phyloP scores from a whole-genome alignment of 2,329 filamentous ascomycete species.

The Nigrospora sphaerica region DNA sequence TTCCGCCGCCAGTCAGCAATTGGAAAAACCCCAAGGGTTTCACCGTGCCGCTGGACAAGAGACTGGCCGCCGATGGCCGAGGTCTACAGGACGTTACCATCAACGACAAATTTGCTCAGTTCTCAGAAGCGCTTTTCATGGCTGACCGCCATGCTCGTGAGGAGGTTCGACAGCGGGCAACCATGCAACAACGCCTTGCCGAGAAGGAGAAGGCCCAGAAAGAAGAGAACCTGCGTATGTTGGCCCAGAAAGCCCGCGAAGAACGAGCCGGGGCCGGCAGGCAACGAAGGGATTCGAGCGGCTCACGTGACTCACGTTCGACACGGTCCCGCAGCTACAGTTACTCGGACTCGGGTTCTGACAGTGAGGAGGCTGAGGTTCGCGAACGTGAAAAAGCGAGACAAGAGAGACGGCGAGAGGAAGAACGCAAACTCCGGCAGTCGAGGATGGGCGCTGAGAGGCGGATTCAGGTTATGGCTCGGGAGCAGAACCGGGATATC shows the following conservation, averaged over 20 bases:
- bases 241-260: conserved; percentile 88
- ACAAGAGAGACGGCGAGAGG: conserved; percentile 70
- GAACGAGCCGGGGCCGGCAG: conserved; percentile 55
- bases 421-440: conserved; percentile 84
- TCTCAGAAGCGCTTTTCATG: conserved; percentile 88
- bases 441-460: conserved; percentile 94
- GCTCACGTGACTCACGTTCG: conserved; percentile 34
- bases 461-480: conserved; percentile 83
- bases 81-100: conserved; percentile 90
- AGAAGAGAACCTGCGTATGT: conserved; percentile 79
- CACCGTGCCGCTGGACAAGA: conserved; percentile 91
- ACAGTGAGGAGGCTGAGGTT: conserved; percentile 61
- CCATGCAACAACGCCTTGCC: conserved; percentile 92
- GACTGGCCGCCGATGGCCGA: conserved; percentile 86
- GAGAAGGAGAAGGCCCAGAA: conserved; percentile 96
- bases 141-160: conserved; percentile 92
- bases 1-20: conserved; percentile 45
- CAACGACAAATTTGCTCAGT: conserved; percentile 97
- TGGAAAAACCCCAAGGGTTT: conserved; percentile 66
- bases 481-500: conserved; percentile 94
- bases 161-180: conserved; percentile 83
- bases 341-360: conserved; percentile 42
- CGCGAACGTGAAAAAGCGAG: conserved; percentile 72
- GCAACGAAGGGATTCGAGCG: conserved; percentile 33
- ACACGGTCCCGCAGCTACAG: conserved; percentile 42